These are phyloP conservation scores for Metarhizium guizhouense DNA, from an alignment of 2,329 filamentous ascomycete genomes.

Conservation along the genomic window DNA sequence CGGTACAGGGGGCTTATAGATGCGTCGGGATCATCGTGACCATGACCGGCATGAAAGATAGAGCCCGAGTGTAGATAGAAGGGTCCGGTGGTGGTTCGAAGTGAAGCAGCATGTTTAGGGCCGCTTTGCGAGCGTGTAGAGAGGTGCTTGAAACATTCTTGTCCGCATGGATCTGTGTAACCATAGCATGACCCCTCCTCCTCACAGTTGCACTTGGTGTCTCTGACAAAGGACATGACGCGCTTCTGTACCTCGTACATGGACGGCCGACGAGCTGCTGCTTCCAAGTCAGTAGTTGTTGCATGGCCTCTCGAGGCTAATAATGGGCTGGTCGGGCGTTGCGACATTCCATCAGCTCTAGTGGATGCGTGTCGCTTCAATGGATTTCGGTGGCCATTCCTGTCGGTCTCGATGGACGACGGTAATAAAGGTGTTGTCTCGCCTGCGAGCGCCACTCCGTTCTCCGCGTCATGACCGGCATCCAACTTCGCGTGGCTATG, in stretches of 20 bases:
- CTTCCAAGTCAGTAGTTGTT: slow-evolving; percentile 18
- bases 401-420: slow-evolving; percentile 13
- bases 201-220: slow-evolving; percentile 55
- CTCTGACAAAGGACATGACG: slow-evolving; percentile 56
- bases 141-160: slow-evolving; percentile 56
- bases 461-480: slow-evolving; percentile 6
- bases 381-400: slow-evolving; percentile 15
- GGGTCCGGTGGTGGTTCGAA: slow-evolving; percentile 34
- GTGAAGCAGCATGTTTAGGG: slow-evolving; percentile 25
- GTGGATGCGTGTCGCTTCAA: slow-evolving; percentile 20
- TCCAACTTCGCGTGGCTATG: slow-evolving; percentile 5
- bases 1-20: slow-evolving; percentile 24
- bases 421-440: slow-evolving; percentile 43
- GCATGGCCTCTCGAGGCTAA: slow-evolving; percentile 15
- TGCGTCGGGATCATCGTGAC: slow-evolving; percentile 17
- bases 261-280: slow-evolving; percentile 38
- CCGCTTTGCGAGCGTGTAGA: slow-evolving; percentile 23
- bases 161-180: slow-evolving; percentile 56
- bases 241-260: slow-evolving; percentile 45
- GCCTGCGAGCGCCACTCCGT: slow-evolving; percentile 11
- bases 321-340: slow-evolving; percentile 16
- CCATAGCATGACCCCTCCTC: slow-evolving; percentile 53
- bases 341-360: slow-evolving; percentile 20
- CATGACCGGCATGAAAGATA: slow-evolving; percentile 16
- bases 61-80: slow-evolving; percentile 18